phyloP scores from a whole-genome alignment of 2,329 filamentous ascomycete species.

The Paramyrothecium roridum region DNA sequence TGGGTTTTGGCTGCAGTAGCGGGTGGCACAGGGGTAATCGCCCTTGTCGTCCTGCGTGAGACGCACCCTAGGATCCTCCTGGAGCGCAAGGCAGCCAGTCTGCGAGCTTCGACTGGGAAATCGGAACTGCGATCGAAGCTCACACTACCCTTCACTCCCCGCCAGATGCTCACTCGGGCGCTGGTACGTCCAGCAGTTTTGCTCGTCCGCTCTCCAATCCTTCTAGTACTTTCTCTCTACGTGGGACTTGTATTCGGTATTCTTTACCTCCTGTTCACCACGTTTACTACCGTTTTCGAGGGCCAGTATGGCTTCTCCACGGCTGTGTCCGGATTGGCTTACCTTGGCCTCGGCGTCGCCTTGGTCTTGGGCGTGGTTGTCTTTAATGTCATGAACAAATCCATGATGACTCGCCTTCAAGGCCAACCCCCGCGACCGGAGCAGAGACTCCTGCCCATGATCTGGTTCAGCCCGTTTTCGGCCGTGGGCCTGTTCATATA shows the following conservation, averaged over 20 bases:
- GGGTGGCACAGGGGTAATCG: slow-evolving; percentile 63
- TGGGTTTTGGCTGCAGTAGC: slow-evolving; percentile 74
- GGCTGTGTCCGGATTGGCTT: slow-evolving; percentile 13
- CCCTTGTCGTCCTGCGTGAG: slow-evolving; percentile 78
- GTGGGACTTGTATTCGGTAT: slow-evolving; percentile 75
- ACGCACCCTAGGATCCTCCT: slow-evolving; percentile 79
- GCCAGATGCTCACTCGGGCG: too few relatives aligned
- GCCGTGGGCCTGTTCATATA: slow-evolving; percentile 12
- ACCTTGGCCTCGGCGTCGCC: slow-evolving; percentile 15
- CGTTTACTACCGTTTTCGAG: slow-evolving; percentile 65
- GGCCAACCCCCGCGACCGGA: slow-evolving; percentile 8
- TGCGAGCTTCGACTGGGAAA: slow-evolving; percentile 54
- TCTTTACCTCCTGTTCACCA: slow-evolving; percentile 70
- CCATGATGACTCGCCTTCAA: neutral
- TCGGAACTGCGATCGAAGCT: slow-evolving; percentile 51
- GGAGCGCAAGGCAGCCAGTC: slow-evolving; percentile 67
- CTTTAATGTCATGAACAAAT: slow-evolving; percentile 11
- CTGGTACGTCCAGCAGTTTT: slow-evolving; percentile 51
- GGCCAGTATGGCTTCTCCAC: slow-evolving; percentile 16
- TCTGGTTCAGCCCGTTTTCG: slow-evolving; percentile 9
- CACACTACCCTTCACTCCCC: neutral
- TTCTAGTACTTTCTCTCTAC: slow-evolving; percentile 75
- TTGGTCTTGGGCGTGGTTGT: slow-evolving; percentile 10
- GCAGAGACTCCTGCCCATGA: slow-evolving; percentile 9
- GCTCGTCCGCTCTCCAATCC: slow-evolving; percentile 74